Evolutionary conservation across 495 filamentous ascomycete species (phyloP).

Genomic region (Lentithecium fluviatile): DNA sequence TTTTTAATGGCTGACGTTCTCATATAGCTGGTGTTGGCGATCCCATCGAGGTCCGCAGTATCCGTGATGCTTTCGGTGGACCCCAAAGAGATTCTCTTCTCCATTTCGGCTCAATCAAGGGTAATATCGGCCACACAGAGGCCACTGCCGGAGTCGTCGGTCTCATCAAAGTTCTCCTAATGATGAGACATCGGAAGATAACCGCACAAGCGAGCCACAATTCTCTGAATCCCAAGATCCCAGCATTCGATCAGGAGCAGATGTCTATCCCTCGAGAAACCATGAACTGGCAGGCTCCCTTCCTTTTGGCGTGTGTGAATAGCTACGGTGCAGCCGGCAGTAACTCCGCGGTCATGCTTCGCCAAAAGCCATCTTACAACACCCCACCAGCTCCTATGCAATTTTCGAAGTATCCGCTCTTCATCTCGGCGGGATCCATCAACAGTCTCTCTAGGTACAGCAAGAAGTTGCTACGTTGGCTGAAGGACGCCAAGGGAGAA

Average conservation of each 20-base stretch:
- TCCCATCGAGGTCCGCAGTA: constrained; percentile 1
- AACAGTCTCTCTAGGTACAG: no score
- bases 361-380: not conserved
- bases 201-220: constrained; percentile 2
- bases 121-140: constrained; percentile 54
- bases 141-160: constrained; percentile 49
- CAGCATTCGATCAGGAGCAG: not conserved
- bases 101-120: constrained; percentile 47
- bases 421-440: no score
- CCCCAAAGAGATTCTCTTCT: not conserved
- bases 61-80: not conserved
- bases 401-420: no score
- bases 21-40: no score
- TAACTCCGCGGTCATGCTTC: not conserved
- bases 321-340: constrained; percentile 9
- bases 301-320: not conserved
- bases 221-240: constrained; percentile 11
- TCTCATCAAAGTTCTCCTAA: constrained; percentile 51
- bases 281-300: constrained; percentile 19
- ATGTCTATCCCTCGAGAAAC: not conserved
- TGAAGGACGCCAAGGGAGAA: no score
- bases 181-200: constrained; percentile 43
- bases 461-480: no score
- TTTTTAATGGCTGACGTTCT: no score
- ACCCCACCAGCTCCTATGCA: no score